Evolutionary conservation across 305 asterid species (phyloP).

Genomic region (Fraxinus velutina): DNA sequence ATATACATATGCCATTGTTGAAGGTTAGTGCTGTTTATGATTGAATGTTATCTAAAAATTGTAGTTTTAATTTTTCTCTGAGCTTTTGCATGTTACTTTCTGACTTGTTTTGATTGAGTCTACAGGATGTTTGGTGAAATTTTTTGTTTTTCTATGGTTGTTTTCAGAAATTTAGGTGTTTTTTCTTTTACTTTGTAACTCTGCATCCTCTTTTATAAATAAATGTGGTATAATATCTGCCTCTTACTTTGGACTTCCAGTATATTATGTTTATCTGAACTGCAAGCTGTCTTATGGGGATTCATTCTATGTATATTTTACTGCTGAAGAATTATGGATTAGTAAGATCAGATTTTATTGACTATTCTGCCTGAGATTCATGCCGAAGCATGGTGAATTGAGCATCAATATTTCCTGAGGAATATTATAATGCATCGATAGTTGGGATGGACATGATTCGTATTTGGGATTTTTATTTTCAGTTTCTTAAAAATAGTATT

Average conservation of each 20-base stretch:
- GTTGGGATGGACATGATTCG: neutral
- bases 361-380: neutral
- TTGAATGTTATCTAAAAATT: neutral
- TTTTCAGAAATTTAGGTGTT: neutral
- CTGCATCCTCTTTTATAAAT: neutral
- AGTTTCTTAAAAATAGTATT: neutral
- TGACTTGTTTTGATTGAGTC: neutral
- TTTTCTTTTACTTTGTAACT: neutral
- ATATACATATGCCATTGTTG: slow-evolving; percentile 88
- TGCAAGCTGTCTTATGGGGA: neutral
- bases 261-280: neutral
- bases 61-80: neutral
- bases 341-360: neutral
- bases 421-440: neutral
- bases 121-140: neutral
- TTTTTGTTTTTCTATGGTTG: neutral
- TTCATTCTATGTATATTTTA: neutral
- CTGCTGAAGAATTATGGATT: neutral
- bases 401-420: neutral
- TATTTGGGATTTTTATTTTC: neutral
- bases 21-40: slow-evolving; percentile 54
- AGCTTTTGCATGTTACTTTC: slow-evolving; percentile 17
- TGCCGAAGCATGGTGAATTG: neutral
- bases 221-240: neutral
- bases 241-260: neutral